Conservation (phyloP, 1,139 yeast species). For the Blastobotrys niveus region DNA sequence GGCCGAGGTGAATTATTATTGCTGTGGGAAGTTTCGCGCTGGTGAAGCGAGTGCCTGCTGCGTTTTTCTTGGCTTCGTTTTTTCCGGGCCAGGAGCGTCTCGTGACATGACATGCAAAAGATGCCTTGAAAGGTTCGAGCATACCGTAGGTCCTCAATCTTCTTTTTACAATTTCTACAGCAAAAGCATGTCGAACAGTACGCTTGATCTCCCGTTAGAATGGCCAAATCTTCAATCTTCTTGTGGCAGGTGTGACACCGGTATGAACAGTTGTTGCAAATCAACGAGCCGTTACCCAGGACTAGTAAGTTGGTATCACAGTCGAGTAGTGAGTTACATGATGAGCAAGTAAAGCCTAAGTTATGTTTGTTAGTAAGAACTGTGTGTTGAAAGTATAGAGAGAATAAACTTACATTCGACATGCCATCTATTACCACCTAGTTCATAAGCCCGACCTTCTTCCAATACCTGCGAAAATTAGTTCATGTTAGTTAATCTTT, state of each 20-base stretch:
- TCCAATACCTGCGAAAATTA: slow-evolving; percentile 24
- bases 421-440: slow-evolving; percentile 93
- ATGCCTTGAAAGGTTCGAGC: slow-evolving; percentile 93
- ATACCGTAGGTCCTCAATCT: slow-evolving; percentile 83
- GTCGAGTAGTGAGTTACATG: slow-evolving; percentile 70
- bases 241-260: slow-evolving; percentile 82
- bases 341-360: slow-evolving; percentile 68
- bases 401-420: slow-evolving; percentile 65
- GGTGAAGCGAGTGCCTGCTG: slow-evolving; percentile 5
- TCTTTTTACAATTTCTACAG: slow-evolving; percentile 82
- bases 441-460: slow-evolving; percentile 41
- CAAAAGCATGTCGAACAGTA: slow-evolving; percentile 88
- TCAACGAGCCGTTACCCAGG: slow-evolving; percentile 84
- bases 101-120: slow-evolving; percentile 92
- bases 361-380: neutral
- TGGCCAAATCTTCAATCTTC: slow-evolving; percentile 93
- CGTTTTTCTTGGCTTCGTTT: slow-evolving; percentile 10
- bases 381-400: neutral
- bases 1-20: neutral
- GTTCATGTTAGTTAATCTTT: too few species aligned
- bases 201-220: slow-evolving; percentile 88
- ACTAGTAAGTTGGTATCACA: slow-evolving; percentile 87
- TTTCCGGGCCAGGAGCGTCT: slow-evolving; percentile 67
- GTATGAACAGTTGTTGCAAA: slow-evolving; percentile 88
- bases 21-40: neutral